A percentile compares a stretch with the other conserved stretches of the same genome.
Conservation (phyloP, 441 rosid genomes). For the Eutrema salsugineum region DNA sequence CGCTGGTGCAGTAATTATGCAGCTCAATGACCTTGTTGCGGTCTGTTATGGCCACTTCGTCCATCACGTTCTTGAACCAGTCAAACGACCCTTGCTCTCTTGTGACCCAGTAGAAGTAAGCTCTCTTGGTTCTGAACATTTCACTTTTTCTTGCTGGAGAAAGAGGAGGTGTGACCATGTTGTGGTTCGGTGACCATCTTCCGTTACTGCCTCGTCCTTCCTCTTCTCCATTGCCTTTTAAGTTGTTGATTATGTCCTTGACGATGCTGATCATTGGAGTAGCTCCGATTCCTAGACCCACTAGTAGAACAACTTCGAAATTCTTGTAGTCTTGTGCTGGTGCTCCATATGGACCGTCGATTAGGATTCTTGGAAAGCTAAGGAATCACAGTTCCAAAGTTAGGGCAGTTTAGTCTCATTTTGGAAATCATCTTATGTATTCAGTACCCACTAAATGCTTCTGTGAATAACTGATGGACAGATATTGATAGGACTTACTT, state of each 20-base stretch:
- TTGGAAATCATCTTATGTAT: not conserved
- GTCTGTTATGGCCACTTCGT: conserved; percentile 59
- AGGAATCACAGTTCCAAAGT: not conserved
- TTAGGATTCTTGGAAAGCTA: conserved; percentile 62
- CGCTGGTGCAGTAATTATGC: conserved; percentile 73
- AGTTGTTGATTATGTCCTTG: conserved; percentile 62
- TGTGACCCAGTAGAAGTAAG: conserved; percentile 75
- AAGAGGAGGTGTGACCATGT: conserved; percentile 22
- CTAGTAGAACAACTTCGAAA: conserved; percentile 61
- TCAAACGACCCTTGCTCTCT: conserved; percentile 76
- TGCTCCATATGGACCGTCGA: conserved; percentile 79
- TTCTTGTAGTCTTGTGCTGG: conserved; percentile 75
- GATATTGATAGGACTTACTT: conserved; percentile 35
- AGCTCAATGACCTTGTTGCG: conserved; percentile 54
- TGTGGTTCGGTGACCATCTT: conserved; percentile 5
- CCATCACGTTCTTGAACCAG: conserved; percentile 75
- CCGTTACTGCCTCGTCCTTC: conserved; percentile 30
- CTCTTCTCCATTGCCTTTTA: conserved; percentile 34
- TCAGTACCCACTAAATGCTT: not conserved
- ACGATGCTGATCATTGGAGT: conserved; percentile 83
- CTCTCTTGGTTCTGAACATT: conserved; percentile 56
- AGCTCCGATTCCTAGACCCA: conserved; percentile 77
- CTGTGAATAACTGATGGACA: not conserved
- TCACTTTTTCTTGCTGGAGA: conserved; percentile 39
- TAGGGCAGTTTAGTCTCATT: not conserved